These are phyloP conservation scores for Oropetium thomaeum DNA, from an alignment of 176 grass and related monocot genomes.

Conservation along the genomic window DNA sequence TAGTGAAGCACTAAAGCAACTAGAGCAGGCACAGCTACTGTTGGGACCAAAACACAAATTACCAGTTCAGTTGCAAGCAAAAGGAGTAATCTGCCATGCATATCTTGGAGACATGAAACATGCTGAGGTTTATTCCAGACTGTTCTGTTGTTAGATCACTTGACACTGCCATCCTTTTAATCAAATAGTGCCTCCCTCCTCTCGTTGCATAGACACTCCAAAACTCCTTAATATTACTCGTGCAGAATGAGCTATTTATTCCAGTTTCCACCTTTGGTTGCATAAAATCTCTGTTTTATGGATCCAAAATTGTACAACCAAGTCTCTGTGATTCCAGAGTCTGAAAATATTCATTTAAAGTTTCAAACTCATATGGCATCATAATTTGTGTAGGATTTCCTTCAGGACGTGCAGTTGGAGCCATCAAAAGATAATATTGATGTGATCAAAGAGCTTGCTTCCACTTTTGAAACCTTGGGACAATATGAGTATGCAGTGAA, in stretches of 20 bases:
- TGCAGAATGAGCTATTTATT: background rate
- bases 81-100: slow-evolving; percentile 66
- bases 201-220: background rate
- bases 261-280: background rate
- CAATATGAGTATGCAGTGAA: slow-evolving; percentile 71
- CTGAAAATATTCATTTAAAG: background rate
- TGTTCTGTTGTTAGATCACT: background rate
- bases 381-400: slow-evolving; percentile 50
- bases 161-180: slow-evolving; percentile 3
- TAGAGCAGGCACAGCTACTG: slow-evolving; percentile 39
- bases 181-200: background rate
- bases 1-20: slow-evolving; percentile 64
- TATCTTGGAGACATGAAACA: slow-evolving; percentile 74
- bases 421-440: slow-evolving; percentile 50
- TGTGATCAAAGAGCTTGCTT: slow-evolving; percentile 58
- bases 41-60: slow-evolving; percentile 42
- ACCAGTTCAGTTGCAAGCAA: slow-evolving; percentile 58
- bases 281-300: background rate
- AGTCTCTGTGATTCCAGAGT: background rate
- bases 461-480: slow-evolving; percentile 51
- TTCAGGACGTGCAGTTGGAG: slow-evolving; percentile 54
- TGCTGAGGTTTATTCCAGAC: slow-evolving; percentile 63
- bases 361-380: background rate
- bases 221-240: background rate
- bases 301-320: background rate